Evolutionary conservation across 202 grass and related monocot genomes (phyloP), one percentile per base, ranked within the genome.

Genomic region (Saccharum hybrid): DNA sequence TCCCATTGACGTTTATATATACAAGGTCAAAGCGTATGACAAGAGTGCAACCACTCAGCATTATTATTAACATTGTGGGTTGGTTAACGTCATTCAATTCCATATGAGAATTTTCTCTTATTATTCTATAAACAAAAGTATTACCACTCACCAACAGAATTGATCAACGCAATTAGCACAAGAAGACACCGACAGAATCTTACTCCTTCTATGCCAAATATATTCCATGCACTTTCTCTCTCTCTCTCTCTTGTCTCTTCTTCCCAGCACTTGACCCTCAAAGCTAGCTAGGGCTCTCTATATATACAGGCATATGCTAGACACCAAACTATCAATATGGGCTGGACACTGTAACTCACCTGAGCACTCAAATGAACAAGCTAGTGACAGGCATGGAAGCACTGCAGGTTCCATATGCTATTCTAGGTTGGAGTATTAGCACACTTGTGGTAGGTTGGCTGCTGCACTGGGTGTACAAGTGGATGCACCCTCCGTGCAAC

Each of bases 401-500:
- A 12, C 38, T 43, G n/a, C 9, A 61, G 22, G 30, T 34, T 65
- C 30, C 31, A 4, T 71, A 41, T 71, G n/a, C 52, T 56, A 56
- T 56, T 56, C 18, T 56, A 56, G 52, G 52, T n/a, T 56, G 52
- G 33, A 34, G 33, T 40, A 1, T 61, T 41, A 76, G 38, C 9
- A 70, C 73, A 41, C 2, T 76, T 76, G 52, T 36, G 12, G 56
- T 41, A 41, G 56, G 19, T 28, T 77, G 74, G 74, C 56, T 77
- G n/a, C 56, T 77, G 56, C 57, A 18, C 21, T 63, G 54, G 74
- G 21, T 77, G 12, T 77, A 63, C 57, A 77, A 0, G 39, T 77
- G 74, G 74, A 62, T 42, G 37, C 61, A 77, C n/a, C 56, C 54
- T 77, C 39, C 37, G 39, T 43, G 74, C 37, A 42, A 28, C 23